Base-by-base conservation (phyloP, 2,329 filamentous ascomycete genomes). In the Tolypocladium tundrense region DNA sequence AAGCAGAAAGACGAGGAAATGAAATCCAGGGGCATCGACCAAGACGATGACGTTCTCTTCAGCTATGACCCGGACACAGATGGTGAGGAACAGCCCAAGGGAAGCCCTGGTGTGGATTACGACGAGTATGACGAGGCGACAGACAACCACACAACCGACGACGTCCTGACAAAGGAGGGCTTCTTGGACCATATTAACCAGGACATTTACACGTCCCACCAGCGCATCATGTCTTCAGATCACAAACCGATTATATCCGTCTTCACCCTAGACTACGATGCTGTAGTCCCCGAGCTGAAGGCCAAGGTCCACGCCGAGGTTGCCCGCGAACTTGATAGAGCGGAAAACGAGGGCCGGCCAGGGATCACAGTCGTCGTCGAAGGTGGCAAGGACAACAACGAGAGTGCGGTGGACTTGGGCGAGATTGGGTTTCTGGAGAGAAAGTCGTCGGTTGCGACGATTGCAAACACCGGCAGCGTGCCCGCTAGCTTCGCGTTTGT, bases 401-500 rank as follows among this genome's bases (percentile, higher is more conserved):
- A 69, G 24, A 70, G 65, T 13, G 83, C 84, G 1, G 82, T 97
- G 0, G 84, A 93, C 66, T 94, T 97, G 69, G 92, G 91, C 0
- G 76, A 86, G 4, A 76, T 97, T 2, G 77, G 80, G 3, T 95
- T 88, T 66, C 78, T 87, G 43, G 82, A 87, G 59, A 82, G 79
- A 9, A 84, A 88, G 63, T 79, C 77, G 10, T 81, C 87, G 5
- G 83, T 79, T 4, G 70, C 97, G 50, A 97, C 92, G 0, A 84
- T 99, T 57, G 94, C 94, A 33, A 99, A 99, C 65, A 99, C 94
- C 0, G 88, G 94, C 2, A 82, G 90, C 35, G 90, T 95, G 0
- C 73, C 86, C 3, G 92, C 94, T 0, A 88, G 79, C 0, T 88
- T 97, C 66, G 82, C 81, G 1, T 96, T 99, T 69, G 84, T 92